phyloP scores from a whole-genome alignment of 306 rosid genomes.

The Lathyrus oleraceus region DNA sequence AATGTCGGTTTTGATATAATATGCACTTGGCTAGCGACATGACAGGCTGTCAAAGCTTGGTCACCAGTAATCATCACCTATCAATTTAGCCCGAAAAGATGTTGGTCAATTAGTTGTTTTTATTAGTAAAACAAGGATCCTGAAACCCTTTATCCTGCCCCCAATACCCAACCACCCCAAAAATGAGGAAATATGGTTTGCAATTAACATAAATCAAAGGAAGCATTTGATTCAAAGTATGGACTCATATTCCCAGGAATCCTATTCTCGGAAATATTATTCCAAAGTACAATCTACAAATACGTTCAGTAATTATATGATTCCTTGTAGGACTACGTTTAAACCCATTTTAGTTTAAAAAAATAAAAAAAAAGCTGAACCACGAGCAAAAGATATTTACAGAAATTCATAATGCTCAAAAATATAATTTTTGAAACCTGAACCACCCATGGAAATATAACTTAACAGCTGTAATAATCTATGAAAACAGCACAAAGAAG shows the following conservation, averaged over 20 bases:
- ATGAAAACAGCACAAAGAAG: background rate
- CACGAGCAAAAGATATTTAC: background rate
- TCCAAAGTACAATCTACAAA: background rate
- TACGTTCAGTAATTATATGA: background rate
- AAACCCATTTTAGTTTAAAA: background rate
- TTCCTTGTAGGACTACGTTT: background rate
- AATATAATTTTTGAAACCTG: background rate
- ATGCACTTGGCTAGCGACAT: slow-evolving; percentile 96
- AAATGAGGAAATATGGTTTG: background rate
- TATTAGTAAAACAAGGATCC: slow-evolving; percentile 22
- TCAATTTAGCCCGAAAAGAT: slow-evolving; percentile 26
- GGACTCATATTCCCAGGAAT: background rate
- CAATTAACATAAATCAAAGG: slow-evolving; percentile 10
- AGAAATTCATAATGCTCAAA: background rate
- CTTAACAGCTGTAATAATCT: background rate
- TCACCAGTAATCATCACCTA: slow-evolving; percentile 99
- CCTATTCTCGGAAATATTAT: background rate
- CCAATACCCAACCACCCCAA: background rate
- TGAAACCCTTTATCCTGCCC: slow-evolving; percentile 14
- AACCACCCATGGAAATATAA: background rate
- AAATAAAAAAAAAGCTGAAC: background rate
- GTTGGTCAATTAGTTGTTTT: slow-evolving; percentile 24
- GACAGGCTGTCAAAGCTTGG: slow-evolving; percentile 99
- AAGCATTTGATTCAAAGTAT: background rate
- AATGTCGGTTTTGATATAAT: slow-evolving; percentile 85